Conservation (phyloP, 768 basidiomycete genomes). For the Podaxis sp. region DNA sequence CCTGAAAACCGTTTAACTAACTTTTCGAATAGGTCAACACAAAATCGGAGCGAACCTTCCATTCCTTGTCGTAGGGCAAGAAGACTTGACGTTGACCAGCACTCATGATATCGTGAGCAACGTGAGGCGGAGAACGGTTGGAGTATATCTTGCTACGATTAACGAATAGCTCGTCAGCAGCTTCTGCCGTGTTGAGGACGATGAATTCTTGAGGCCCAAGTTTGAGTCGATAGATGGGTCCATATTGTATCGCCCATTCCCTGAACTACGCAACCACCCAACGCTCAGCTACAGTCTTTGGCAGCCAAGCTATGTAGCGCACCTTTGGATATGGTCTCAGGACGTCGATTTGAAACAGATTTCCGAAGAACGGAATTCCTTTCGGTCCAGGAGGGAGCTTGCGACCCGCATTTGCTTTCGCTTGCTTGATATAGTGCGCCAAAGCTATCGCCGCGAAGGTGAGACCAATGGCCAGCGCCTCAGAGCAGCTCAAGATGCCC, state of each 20-base stretch:
- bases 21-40: neutral
- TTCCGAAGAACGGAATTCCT: slow-evolving; percentile 31
- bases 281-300: neutral
- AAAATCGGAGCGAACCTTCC: slow-evolving; percentile 23
- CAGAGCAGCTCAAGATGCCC: neutral
- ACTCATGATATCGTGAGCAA: slow-evolving; percentile 32
- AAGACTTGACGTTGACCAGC: slow-evolving; percentile 28
- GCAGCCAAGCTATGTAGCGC: neutral
- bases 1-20: slow-evolving; percentile 15
- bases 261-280: slow-evolving; percentile 19
- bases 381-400: slow-evolving; percentile 30
- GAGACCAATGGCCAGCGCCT: slow-evolving; percentile 9
- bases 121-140: slow-evolving; percentile 27
- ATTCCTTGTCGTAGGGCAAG: slow-evolving; percentile 27
- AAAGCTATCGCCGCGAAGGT: slow-evolving; percentile 3
- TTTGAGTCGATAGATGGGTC: slow-evolving; percentile 27
- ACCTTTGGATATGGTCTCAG: slow-evolving; percentile 28
- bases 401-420: slow-evolving; percentile 4
- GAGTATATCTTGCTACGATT: slow-evolving; percentile 27
- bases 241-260: slow-evolving; percentile 29
- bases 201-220: slow-evolving; percentile 27
- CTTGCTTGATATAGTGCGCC: slow-evolving; percentile 6
- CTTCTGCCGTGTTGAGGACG: slow-evolving; percentile 26
- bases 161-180: slow-evolving; percentile 25
- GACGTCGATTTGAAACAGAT: slow-evolving; percentile 30